Conservation (phyloP, 2,329 filamentous ascomycete species). For the Talaromyces sp. region DNA sequence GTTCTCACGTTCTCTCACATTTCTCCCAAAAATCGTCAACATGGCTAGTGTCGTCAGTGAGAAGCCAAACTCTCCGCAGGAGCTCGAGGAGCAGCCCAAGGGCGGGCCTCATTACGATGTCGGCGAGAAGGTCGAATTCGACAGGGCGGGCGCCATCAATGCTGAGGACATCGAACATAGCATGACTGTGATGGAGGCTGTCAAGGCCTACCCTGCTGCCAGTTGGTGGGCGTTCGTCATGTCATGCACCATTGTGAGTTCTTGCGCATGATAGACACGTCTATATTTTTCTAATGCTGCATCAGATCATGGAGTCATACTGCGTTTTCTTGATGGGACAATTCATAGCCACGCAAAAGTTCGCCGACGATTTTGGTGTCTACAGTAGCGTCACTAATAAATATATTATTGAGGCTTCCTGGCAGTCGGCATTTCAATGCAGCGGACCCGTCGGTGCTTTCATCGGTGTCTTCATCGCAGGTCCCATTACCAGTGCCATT, state of each 20-base stretch:
- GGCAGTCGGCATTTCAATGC: conserved; percentile 58
- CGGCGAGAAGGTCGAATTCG: conserved; percentile 41
- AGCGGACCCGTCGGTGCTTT: conserved; percentile 53
- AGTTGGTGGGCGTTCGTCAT: conserved; percentile 55
- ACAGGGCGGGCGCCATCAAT: conserved; percentile 54
- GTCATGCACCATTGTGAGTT: conserved; percentile 54
- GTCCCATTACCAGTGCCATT: conserved; percentile 55
- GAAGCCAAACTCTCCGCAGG: conserved; percentile 30
- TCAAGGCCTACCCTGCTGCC: conserved; percentile 52
- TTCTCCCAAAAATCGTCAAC: conserved; percentile 28
- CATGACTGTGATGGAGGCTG: conserved; percentile 45
- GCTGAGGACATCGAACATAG: conserved; percentile 54
- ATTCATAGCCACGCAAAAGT: conserved; percentile 53
- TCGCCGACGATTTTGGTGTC: conserved; percentile 49
- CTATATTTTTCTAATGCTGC: conserved; percentile 23
- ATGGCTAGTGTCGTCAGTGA: conserved; percentile 32
- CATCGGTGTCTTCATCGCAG: conserved; percentile 48
- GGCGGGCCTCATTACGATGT: conserved; percentile 32
- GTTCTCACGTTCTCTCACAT: conserved; percentile 21
- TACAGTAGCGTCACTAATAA: conserved; percentile 22
- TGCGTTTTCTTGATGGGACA: conserved; percentile 59
- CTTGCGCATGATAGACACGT: conserved; percentile 19
- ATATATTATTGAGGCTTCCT: conserved; percentile 49
- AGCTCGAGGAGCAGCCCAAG: conserved; percentile 33
- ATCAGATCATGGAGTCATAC: conserved; percentile 63